A percentile compares a stretch with the other conserved stretches of the same genome.
Evolutionary conservation across 75 land plant species (phyloP).

Genomic region (Isoetes taiwanensis): DNA sequence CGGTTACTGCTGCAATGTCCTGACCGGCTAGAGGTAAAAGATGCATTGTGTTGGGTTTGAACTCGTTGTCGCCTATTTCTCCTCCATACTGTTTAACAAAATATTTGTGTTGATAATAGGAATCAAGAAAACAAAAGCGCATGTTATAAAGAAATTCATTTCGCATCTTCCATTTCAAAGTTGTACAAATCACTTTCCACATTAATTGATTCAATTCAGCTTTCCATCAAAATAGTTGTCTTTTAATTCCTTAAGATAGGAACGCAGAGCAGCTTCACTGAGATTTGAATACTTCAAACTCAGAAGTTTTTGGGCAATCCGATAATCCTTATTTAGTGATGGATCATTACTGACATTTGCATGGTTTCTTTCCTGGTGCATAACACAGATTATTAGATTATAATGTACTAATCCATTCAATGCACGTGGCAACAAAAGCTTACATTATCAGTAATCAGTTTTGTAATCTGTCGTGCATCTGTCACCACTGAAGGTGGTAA

Average conservation of each 20-base stretch:
- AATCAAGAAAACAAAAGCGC: no score
- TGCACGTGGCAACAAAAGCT: not conserved
- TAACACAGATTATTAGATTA: not conserved
- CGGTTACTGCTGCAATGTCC: no score
- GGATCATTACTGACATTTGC: slow-evolving; percentile 24
- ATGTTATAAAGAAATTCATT: no score
- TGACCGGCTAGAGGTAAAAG: no score
- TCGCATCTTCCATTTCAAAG: no score
- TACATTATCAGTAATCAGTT: slow-evolving; percentile 50
- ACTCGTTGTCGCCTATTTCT: no score
- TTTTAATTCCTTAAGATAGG: slow-evolving; percentile 55
- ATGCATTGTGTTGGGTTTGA: no score
- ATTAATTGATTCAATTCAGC: no score
- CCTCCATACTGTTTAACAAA: no score
- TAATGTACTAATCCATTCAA: not conserved
- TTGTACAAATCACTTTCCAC: no score
- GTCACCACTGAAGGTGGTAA: slow-evolving; percentile 62
- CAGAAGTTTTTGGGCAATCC: slow-evolving; percentile 58
- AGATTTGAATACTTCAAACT: slow-evolving; percentile 76
- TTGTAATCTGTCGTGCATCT: slow-evolving; percentile 48
- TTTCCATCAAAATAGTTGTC: slow-evolving; percentile 38
- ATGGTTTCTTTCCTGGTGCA: slow-evolving; percentile 6
- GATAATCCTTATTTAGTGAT: slow-evolving; percentile 50
- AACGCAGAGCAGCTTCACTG: slow-evolving; percentile 48
- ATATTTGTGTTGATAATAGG: no score